These are phyloP conservation scores for Plasmodium reichenowi DNA, from an alignment of 169 alveolate species.

Conservation along the genomic window DNA sequence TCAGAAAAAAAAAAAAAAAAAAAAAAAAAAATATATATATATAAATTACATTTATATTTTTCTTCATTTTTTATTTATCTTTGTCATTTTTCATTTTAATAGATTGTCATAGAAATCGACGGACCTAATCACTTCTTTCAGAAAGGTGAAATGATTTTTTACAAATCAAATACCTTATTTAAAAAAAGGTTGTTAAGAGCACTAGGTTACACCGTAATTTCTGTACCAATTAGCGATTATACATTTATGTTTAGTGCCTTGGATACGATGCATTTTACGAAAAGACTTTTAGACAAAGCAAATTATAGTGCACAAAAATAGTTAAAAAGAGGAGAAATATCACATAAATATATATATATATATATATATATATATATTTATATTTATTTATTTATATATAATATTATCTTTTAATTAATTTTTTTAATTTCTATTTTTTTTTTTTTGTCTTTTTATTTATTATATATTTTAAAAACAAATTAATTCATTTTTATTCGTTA, in stretches of 20 bases:
- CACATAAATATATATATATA: no score
- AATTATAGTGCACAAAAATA: constrained; percentile 3
- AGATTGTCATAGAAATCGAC: constrained; percentile 56
- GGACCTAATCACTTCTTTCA: constrained; percentile 70
- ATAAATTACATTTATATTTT: background rate
- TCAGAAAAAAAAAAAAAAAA: no score
- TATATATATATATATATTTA: background rate
- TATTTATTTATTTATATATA: background rate
- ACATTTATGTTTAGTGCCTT: constrained; percentile 63
- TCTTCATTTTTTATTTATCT: background rate
- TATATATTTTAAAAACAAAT: no score
- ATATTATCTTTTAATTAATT: background rate
- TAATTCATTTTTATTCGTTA: no score
- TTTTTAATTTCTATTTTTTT: no score
- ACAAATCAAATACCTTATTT: constrained; percentile 50
- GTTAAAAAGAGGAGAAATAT: background rate
- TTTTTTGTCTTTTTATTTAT: no score
- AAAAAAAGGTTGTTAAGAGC: constrained; percentile 62
- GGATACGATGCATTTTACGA: constrained; percentile 21
- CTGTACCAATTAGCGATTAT: constrained; percentile 47
- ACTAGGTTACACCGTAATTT: constrained; percentile 39
- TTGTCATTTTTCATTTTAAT: background rate
- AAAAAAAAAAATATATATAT: background rate
- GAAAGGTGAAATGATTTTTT: constrained; percentile 31
- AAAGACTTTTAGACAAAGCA: constrained; percentile 13